phyloP scores from a whole-genome alignment of 805 yeast genomes.

The Danielia oregonensis region DNA sequence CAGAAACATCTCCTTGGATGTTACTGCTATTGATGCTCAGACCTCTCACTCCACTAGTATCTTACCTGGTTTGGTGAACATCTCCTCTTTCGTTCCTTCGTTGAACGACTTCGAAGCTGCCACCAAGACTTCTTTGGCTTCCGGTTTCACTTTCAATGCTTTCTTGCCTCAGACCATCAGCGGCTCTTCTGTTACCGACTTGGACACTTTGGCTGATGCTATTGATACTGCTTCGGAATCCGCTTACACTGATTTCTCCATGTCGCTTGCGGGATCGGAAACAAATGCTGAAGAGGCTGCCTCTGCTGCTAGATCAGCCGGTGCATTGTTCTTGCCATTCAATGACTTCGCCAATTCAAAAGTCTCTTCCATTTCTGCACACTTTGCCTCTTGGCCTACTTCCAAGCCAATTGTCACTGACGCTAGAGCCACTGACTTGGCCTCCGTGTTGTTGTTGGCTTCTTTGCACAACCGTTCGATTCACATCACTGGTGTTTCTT shows the following conservation, averaged over 20 bases:
- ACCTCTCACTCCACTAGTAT: slow-evolving; percentile 80
- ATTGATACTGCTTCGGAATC: slow-evolving; percentile 51
- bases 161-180: slow-evolving; percentile 67
- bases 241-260: slow-evolving; percentile 77
- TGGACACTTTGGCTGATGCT: slow-evolving; percentile 62
- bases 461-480: slow-evolving; percentile 80
- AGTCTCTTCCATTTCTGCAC: slow-evolving; percentile 75
- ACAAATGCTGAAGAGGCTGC: slow-evolving; percentile 59
- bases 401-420: slow-evolving; percentile 85
- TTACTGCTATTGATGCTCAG: slow-evolving; percentile 79
- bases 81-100: slow-evolving; percentile 75
- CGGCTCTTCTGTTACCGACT: slow-evolving; percentile 64
- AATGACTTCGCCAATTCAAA: slow-evolving; percentile 64
- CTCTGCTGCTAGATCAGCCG: slow-evolving; percentile 62
- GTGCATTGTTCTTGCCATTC: slow-evolving; percentile 79
- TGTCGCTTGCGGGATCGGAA: slow-evolving; percentile 80
- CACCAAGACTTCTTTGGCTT: slow-evolving; percentile 65
- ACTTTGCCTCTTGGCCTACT: slow-evolving; percentile 80
- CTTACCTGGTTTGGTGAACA: slow-evolving; percentile 83
- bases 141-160: slow-evolving; percentile 87
- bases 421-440: slow-evolving; percentile 87
- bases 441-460: slow-evolving; percentile 87
- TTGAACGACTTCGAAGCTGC: slow-evolving; percentile 64
- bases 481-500: slow-evolving; percentile 83
- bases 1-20: slow-evolving; percentile 63